These are phyloP conservation scores for Bacterosira constricta DNA, from an alignment of 108 stramenopile genomes.

Conservation along the genomic window DNA sequence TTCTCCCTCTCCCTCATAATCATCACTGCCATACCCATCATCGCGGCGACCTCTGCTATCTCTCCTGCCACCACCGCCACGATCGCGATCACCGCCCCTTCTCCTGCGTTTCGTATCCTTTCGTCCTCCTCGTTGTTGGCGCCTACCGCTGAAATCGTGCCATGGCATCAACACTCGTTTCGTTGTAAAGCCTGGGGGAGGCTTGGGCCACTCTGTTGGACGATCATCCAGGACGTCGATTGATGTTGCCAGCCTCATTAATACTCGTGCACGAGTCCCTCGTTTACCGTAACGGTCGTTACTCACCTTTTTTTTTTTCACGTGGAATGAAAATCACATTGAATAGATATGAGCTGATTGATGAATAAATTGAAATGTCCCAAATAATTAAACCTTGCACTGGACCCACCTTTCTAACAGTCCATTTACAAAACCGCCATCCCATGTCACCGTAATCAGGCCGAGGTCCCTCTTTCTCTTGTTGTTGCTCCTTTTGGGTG, in stretches of 20 bases:
- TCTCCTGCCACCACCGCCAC: conserved; percentile 18
- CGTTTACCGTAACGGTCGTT: conserved; percentile 74
- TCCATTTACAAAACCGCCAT: conserved; percentile 77
- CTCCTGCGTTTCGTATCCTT: conserved; percentile 34
- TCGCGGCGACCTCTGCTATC: background rate
- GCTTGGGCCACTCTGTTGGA: conserved; percentile 75
- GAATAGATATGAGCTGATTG: too few relatives aligned
- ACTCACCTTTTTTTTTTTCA: conserved; percentile 52
- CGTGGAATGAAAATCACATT: too few relatives aligned
- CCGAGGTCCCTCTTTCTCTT: background rate
- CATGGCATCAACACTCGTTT: conserved; percentile 71
- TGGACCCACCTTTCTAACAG: conserved; percentile 64
- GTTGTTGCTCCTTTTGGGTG: conserved; percentile 5
- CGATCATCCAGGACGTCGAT: conserved; percentile 73
- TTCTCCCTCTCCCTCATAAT: conserved; percentile 19
- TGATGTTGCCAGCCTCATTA: conserved; percentile 73
- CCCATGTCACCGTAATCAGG: conserved; percentile 78
- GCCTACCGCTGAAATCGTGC: conserved; percentile 54
- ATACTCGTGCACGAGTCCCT: conserved; percentile 68
- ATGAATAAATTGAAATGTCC: too few relatives aligned
- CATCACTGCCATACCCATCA: conserved; percentile 9
- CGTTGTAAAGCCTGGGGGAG: conserved; percentile 76
- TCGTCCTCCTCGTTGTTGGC: conserved; percentile 14
- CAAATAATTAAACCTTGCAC: too few relatives aligned
- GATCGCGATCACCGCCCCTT: background rate